A percentile compares a stretch with the other conserved stretches of the same genome.
Evolutionary conservation across 2,329 filamentous ascomycete species (phyloP).

Genomic region (Teratosphaeria zuluensis): DNA sequence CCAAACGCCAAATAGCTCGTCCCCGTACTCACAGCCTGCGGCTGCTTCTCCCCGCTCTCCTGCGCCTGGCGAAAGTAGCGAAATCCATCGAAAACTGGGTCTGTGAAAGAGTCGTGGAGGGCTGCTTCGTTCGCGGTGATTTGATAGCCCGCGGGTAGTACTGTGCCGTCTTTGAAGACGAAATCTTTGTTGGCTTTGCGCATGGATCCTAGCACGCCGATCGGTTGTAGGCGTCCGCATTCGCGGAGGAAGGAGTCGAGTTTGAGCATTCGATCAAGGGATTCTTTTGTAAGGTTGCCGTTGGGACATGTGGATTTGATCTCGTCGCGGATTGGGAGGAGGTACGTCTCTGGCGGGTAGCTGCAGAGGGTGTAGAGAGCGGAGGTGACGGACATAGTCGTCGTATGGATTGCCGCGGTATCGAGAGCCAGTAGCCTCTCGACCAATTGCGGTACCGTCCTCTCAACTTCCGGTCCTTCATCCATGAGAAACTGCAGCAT

Average conservation of each 20-base stretch:
- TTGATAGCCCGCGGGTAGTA: neutral
- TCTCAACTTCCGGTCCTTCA: neutral
- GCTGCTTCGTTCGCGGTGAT: neutral
- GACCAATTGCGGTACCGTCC: neutral
- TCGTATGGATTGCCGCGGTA: slow-evolving; percentile 1
- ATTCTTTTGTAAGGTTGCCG: slow-evolving; percentile 1
- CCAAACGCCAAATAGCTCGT: slow-evolving; percentile 1
- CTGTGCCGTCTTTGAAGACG: slow-evolving; percentile 1
- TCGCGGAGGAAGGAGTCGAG: slow-evolving; percentile 1
- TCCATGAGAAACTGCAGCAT: slow-evolving; percentile 7
- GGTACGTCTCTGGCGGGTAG: neutral
- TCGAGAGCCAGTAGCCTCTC: neutral
- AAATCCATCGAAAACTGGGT: slow-evolving; percentile 1
- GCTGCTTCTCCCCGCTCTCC: slow-evolving; percentile 1
- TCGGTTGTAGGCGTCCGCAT: neutral
- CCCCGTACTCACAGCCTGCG: neutral
- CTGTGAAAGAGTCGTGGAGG: neutral
- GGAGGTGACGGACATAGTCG: neutral
- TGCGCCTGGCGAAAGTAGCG: neutral
- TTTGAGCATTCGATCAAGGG: neutral
- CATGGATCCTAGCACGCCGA: neutral
- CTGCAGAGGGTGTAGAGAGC: neutral
- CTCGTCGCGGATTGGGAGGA: neutral
- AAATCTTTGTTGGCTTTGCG: neutral
- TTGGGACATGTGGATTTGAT: neutral